Percentiles rank a stretch among this genome's conserved stretches.
Evolutionary conservation across 192 early-diverging fungal genomes (phyloP).

Genomic region (Coemansia sp.): DNA sequence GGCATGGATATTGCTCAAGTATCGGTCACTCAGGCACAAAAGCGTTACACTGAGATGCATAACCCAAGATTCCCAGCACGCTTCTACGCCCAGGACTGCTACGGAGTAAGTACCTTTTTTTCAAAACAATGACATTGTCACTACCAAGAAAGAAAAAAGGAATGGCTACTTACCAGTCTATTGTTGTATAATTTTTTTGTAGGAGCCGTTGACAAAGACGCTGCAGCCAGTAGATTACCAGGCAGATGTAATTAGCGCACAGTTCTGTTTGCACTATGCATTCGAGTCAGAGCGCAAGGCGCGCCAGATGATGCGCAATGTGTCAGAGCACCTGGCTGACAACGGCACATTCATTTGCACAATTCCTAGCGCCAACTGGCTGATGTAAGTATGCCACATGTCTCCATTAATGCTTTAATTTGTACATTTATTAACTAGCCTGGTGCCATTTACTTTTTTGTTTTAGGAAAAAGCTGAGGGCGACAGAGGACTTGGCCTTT

Average conservation of each 20-base stretch:
- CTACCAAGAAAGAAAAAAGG: not conserved
- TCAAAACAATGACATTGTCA: not conserved
- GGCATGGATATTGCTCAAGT: constrained; percentile 90
- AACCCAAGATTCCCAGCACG: constrained; percentile 68
- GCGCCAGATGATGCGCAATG: constrained; percentile 80
- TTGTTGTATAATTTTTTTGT: not conserved
- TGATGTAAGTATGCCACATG: constrained; percentile 65
- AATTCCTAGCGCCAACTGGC: constrained; percentile 89
- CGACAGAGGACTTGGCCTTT: constrained; percentile 58
- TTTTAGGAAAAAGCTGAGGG: constrained; percentile 60
- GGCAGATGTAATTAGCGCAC: constrained; percentile 91
- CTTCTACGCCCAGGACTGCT: constrained; percentile 91
- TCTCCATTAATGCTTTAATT: not conserved
- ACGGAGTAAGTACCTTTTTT: constrained; percentile 49
- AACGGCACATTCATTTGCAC: constrained; percentile 92
- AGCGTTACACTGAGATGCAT: constrained; percentile 65
- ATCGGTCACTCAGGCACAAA: constrained; percentile 81
- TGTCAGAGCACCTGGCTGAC: constrained; percentile 65
- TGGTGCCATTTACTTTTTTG: not conserved
- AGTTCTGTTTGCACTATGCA: constrained; percentile 97
- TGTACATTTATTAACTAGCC: not conserved
- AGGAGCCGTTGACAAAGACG: constrained; percentile 64
- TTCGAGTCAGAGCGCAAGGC: constrained; percentile 87
- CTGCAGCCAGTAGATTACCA: constrained; percentile 54
- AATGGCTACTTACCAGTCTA: not conserved